Evolutionary conservation across 257 asterid genomes (phyloP).

Genomic region (Penstemon barbatus): DNA sequence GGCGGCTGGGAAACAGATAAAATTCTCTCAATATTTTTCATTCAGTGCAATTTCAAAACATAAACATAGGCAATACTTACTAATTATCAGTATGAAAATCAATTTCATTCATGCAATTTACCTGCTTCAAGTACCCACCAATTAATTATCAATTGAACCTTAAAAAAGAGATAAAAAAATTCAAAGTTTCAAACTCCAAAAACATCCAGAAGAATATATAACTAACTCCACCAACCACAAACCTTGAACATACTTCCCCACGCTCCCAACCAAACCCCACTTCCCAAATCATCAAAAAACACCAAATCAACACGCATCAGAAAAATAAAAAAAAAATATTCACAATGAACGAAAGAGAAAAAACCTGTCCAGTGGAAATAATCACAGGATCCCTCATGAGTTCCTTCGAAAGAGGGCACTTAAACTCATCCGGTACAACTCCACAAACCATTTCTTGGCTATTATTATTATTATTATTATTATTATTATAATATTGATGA

Average conservation of each 20-base stretch:
- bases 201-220: not conserved
- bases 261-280: not conserved
- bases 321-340: not conserved
- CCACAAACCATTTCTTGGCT: slow-evolving; percentile 23
- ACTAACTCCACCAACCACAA: slow-evolving; percentile 10
- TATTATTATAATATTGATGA: slow-evolving; percentile 7
- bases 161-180: not conserved
- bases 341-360: not conserved
- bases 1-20: not conserved
- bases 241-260: not conserved
- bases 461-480: not conserved
- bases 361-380: slow-evolving; percentile 82
- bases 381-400: slow-evolving; percentile 94
- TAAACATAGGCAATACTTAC: not conserved
- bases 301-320: too few species aligned
- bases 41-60: slow-evolving; percentile 13
- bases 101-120: not conserved
- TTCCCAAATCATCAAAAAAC: not conserved
- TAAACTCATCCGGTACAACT: slow-evolving; percentile 74
- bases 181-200: not conserved
- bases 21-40: not conserved
- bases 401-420: slow-evolving; percentile 80
- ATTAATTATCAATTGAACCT: slow-evolving; percentile 16
- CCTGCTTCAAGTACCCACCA: slow-evolving; percentile 12
- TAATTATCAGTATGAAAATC: not conserved